A percentile compares a stretch with the other conserved stretches of the same genome.
phyloP scores from a whole-genome alignment of 2,329 filamentous ascomycete species.

The Didymella sp. region DNA sequence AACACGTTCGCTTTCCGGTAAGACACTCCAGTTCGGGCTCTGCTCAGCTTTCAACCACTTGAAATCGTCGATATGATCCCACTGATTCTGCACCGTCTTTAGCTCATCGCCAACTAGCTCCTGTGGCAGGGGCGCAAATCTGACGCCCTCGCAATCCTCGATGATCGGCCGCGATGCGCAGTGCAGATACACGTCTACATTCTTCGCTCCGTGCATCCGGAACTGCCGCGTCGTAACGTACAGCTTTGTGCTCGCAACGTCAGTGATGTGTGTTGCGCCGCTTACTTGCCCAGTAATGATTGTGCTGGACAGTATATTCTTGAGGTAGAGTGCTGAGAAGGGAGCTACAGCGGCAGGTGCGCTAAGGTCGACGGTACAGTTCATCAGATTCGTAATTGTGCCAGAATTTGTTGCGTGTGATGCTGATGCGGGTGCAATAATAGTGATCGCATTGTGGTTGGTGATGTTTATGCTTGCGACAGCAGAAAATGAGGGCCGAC shows the following conservation, averaged over 20 bases:
- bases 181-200: slow-evolving; percentile 83
- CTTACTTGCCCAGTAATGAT: slow-evolving; percentile 79
- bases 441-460: slow-evolving; percentile 72
- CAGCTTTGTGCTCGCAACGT: slow-evolving; percentile 73
- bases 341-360: slow-evolving; percentile 60
- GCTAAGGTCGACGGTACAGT: slow-evolving; percentile 83
- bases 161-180: slow-evolving; percentile 89
- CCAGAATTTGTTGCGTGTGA: slow-evolving; percentile 75
- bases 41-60: slow-evolving; percentile 89
- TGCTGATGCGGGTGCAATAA: slow-evolving; percentile 76
- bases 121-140: slow-evolving; percentile 78
- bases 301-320: slow-evolving; percentile 72
- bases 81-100: slow-evolving; percentile 66
- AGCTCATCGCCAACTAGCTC: slow-evolving; percentile 25
- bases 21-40: slow-evolving; percentile 85
- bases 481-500: slow-evolving; percentile 64
- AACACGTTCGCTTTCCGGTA: slow-evolving; percentile 59
- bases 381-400: slow-evolving; percentile 71
- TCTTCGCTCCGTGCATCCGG: slow-evolving; percentile 84
- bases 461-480: slow-evolving; percentile 68
- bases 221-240: slow-evolving; percentile 80
- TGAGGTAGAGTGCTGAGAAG: slow-evolving; percentile 75
- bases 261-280: slow-evolving; percentile 84
- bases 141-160: slow-evolving; percentile 80
- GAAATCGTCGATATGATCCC: slow-evolving; percentile 94